Percentiles rank a stretch among this genome's conserved stretches.
Evolutionary conservation across 352 stramenopile genomes (phyloP).

Genomic region (Phytopythium boreale): DNA sequence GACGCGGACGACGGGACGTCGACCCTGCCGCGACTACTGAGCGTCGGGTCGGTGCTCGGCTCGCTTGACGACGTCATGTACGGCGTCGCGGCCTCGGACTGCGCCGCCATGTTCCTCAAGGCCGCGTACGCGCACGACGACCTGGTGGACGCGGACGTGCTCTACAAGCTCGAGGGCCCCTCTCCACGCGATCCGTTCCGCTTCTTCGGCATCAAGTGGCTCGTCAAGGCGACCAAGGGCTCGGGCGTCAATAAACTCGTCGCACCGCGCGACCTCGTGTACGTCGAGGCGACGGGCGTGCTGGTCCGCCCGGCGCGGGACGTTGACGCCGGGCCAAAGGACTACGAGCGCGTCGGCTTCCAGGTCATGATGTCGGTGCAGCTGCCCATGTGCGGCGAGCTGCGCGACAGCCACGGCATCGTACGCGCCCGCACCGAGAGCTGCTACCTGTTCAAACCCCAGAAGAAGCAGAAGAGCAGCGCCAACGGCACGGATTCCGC

Average conservation of each 20-base stretch:
- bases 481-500: background rate
- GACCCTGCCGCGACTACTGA: slow-evolving; percentile 34
- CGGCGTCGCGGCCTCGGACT: slow-evolving; percentile 45
- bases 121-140: slow-evolving; percentile 37
- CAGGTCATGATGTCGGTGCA: slow-evolving; percentile 64
- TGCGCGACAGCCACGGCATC: slow-evolving; percentile 27
- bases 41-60: slow-evolving; percentile 35
- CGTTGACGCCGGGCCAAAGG: slow-evolving; percentile 16
- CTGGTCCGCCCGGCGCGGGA: slow-evolving; percentile 27
- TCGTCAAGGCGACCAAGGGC: slow-evolving; percentile 41
- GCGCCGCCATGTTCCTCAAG: slow-evolving; percentile 56
- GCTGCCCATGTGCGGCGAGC: slow-evolving; percentile 32
- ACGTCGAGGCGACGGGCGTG: slow-evolving; percentile 60
- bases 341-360: slow-evolving; percentile 60
- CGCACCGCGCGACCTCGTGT: slow-evolving; percentile 54
- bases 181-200: slow-evolving; percentile 57
- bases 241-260: slow-evolving; percentile 39
- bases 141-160: slow-evolving; percentile 52
- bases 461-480: slow-evolving; percentile 12
- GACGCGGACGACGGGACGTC: background rate
- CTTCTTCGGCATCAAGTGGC: slow-evolving; percentile 69
- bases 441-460: slow-evolving; percentile 43
- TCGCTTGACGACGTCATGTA: slow-evolving; percentile 63
- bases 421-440: slow-evolving; percentile 36
- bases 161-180: slow-evolving; percentile 53